Evolutionary conservation across 2,329 filamentous ascomycete species (phyloP), one percentile per base, ranked within the genome.

Genomic region (Didymella glomerata): DNA sequence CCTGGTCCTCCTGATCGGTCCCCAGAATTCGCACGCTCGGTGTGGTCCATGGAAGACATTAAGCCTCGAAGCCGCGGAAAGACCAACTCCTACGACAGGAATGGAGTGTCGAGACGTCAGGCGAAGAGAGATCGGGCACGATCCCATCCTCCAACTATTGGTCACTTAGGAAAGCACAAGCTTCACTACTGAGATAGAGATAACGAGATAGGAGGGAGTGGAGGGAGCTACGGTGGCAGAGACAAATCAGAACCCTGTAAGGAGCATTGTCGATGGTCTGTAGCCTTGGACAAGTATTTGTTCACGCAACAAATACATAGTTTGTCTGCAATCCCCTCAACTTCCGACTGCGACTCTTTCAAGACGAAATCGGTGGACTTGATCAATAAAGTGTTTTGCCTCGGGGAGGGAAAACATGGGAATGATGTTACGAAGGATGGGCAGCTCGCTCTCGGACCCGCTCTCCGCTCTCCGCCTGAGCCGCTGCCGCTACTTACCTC

Each of bases 51-150:
- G 16, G 18, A 28, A 6, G n/a, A 46, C 14, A 20, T n/a, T 2
- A 48, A 25, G 36, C 6, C 22, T 20, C 36, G 24, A 36, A 36
- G 20, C 22, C 42, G 48, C 20, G 44, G 40, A 14, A 45, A 24
- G 11, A 44, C 24, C 44, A 58, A 49, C 20, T 32, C 4, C 8
- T 8, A 25, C 16, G 38, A 49, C 4, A 38, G 55, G 4, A 18
- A 58, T 9, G 55, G 55, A 16, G 6, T 42, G 13, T 58, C 55
- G 6, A 50, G 55, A 9, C 55, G 55, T 6, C 22, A 58, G 30
- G 49, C 30, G 5, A 58, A 49, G 30, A 36, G 45, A 4, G 45
- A 58, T 2, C 7, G 7, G 10, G 41, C 25, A 13, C 41, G 28
- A 9, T 24, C 10, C 24, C 32, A 34, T n/a, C 5, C 22, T 28